These are phyloP conservation scores for Phytopythium cucurbitacearum DNA, from an alignment of 352 stramenopile genomes.

Conservation along the genomic window DNA sequence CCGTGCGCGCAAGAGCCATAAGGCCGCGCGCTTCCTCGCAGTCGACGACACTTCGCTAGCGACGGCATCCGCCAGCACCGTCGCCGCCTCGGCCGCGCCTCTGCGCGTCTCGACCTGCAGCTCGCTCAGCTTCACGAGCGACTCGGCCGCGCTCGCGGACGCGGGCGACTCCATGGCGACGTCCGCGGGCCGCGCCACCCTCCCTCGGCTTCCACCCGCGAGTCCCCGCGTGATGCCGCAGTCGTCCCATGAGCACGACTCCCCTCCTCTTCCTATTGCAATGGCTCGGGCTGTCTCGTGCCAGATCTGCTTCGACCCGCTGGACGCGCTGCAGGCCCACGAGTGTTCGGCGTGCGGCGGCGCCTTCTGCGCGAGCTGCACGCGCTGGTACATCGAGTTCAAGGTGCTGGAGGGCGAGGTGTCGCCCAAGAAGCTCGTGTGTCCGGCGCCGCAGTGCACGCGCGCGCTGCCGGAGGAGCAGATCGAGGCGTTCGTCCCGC, in stretches of 20 bases:
- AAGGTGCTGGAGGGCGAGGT: slow-evolving; percentile 78
- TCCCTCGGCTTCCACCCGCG: not conserved
- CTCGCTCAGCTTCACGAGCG: too few relatives aligned
- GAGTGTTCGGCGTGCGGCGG: slow-evolving; percentile 37
- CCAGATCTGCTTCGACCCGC: slow-evolving; percentile 72
- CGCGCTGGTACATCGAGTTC: slow-evolving; percentile 68
- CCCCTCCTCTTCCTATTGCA: slow-evolving; percentile 5
- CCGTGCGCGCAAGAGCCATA: too few relatives aligned
- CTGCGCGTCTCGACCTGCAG: too few relatives aligned
- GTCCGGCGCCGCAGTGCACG: slow-evolving; percentile 51
- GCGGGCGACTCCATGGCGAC: too few relatives aligned
- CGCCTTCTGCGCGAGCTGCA: slow-evolving; percentile 57
- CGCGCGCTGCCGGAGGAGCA: slow-evolving; percentile 42
- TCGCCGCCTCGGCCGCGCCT: too few relatives aligned
- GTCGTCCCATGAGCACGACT: slow-evolving; percentile 18
- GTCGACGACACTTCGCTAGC: too few relatives aligned
- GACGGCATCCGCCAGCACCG: too few relatives aligned
- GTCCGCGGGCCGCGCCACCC: too few relatives aligned
- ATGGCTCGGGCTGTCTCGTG: slow-evolving; percentile 23
- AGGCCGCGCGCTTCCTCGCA: too few relatives aligned
- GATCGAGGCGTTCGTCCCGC: slow-evolving; percentile 46
- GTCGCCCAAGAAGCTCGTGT: slow-evolving; percentile 69
- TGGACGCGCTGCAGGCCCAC: slow-evolving; percentile 41
- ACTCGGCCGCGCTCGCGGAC: too few relatives aligned
- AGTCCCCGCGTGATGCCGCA: not conserved